Conservation (phyloP, 2,329 filamentous ascomycete species). For the Orbilia blumenaviensis region DNA sequence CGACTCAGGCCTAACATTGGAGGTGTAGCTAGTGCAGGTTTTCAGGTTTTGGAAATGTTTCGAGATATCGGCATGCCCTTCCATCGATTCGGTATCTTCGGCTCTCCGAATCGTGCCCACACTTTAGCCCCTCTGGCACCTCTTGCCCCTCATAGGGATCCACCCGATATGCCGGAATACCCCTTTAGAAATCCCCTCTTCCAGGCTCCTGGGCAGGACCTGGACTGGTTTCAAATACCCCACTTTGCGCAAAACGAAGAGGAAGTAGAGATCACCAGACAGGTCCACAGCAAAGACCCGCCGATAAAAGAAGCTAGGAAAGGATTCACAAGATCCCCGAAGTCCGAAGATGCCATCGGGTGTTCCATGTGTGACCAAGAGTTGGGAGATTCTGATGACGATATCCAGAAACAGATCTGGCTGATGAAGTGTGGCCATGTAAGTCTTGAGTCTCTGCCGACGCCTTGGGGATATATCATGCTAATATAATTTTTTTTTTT, state of each 20-base stretch:
- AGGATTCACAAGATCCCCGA: conserved; percentile 83
- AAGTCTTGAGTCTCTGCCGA: conserved; percentile 59
- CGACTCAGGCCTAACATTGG: conserved; percentile 55
- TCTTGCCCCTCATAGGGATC: conserved; percentile 58
- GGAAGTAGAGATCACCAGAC: conserved; percentile 62
- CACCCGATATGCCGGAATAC: conserved; percentile 54
- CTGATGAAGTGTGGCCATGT: conserved; percentile 93
- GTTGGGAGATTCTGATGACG: conserved; percentile 73
- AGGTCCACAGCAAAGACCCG: conserved; percentile 65
- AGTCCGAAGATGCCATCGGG: conserved; percentile 75
- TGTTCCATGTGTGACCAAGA: conserved; percentile 90
- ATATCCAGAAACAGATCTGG: conserved; percentile 84
- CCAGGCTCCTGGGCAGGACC: conserved; percentile 57
- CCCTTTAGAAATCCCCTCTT: conserved; percentile 9
- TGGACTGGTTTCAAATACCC: conserved; percentile 58
- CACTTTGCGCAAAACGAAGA: conserved; percentile 60
- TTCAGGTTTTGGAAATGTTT: conserved; percentile 39
- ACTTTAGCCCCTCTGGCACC: background rate
- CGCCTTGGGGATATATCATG: conserved; percentile 5
- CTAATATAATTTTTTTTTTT: background rate
- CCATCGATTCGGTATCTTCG: conserved; percentile 30
- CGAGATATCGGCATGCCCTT: conserved; percentile 46
- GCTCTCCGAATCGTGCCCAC: background rate
- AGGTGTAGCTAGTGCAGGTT: conserved; percentile 49
- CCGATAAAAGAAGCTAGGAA: conserved; percentile 71